phyloP scores from a whole-genome alignment of 1,139 yeast species.

The Suhomyces panamericanus region DNA sequence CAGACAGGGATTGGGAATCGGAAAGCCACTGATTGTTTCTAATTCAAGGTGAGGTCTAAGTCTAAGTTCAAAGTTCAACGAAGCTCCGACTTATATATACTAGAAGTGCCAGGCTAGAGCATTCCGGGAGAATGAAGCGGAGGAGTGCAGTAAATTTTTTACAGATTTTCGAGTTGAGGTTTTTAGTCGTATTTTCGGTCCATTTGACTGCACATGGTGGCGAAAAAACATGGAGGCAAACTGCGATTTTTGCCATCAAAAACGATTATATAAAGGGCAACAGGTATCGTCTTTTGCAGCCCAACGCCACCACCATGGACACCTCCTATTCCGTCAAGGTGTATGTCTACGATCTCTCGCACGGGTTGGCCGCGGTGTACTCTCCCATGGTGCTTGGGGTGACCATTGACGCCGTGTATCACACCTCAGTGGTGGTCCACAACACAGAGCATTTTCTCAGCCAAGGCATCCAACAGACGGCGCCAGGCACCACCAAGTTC shows the following conservation, averaged over 20 bases:
- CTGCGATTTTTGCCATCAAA: slow-evolving; percentile 1
- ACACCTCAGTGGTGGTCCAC: slow-evolving; percentile 60
- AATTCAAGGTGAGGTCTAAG: too few relatives aligned
- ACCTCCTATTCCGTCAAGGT: slow-evolving; percentile 42
- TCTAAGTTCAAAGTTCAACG: background rate
- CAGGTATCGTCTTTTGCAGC: background rate
- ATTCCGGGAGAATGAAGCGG: slow-evolving; percentile 4
- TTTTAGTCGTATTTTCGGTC: too few relatives aligned
- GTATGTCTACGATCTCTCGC: slow-evolving; percentile 65
- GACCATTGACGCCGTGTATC: slow-evolving; percentile 63
- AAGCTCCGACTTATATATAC: background rate
- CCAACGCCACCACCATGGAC: slow-evolving; percentile 6
- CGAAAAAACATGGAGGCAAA: background rate
- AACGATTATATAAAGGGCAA: background rate
- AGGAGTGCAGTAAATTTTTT: slow-evolving; percentile 2
- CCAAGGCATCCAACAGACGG: slow-evolving; percentile 51
- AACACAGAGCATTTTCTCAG: slow-evolving; percentile 60
- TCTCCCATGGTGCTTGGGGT: slow-evolving; percentile 49
- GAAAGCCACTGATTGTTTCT: too few relatives aligned
- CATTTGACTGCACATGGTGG: too few relatives aligned
- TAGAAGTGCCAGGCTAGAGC: slow-evolving; percentile 2
- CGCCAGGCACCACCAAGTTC: slow-evolving; percentile 58
- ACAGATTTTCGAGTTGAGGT: slow-evolving; percentile 1
- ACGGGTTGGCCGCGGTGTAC: slow-evolving; percentile 43
- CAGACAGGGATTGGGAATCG: too few relatives aligned